Evolutionary conservation across 2,329 filamentous ascomycete species (phyloP).

Genomic region (Trichoderma sp.): DNA sequence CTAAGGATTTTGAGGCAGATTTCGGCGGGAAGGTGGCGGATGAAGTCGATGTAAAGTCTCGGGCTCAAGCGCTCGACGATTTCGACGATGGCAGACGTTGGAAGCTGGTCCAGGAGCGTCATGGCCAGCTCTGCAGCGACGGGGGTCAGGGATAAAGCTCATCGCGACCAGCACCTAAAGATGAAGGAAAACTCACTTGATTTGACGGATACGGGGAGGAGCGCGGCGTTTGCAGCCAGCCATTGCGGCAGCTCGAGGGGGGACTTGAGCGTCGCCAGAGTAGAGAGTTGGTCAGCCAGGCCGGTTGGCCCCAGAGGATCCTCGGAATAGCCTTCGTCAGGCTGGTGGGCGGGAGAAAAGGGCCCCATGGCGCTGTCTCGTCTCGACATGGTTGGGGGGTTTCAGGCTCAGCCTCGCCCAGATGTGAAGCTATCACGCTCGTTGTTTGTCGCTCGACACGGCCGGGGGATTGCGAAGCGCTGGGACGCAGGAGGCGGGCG

Average conservation of each 20-base stretch:
- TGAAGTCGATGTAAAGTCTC: constrained; percentile 88
- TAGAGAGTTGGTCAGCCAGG: constrained; percentile 29
- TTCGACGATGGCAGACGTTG: constrained; percentile 73
- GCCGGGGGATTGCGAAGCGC: constrained; percentile 13
- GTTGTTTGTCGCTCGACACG: not conserved
- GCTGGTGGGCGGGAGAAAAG: constrained; percentile 37
- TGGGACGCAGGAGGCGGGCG: not conserved
- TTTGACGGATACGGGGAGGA: constrained; percentile 48
- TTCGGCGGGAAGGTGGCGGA: constrained; percentile 80
- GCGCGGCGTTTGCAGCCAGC: constrained; percentile 49
- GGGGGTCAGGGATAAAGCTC: not conserved
- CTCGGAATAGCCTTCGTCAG: constrained; percentile 87
- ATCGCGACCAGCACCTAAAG: not conserved
- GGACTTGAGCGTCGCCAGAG: constrained; percentile 37
- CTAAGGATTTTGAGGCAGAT: constrained; percentile 87
- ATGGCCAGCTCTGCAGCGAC: constrained; percentile 68
- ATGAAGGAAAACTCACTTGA: constrained; percentile 41
- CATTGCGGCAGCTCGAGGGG: constrained; percentile 47
- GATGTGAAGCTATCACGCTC: constrained; percentile 15
- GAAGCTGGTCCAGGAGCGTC: constrained; percentile 71
- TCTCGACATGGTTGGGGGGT: constrained; percentile 28
- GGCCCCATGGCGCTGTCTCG: constrained; percentile 24
- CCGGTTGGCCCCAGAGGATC: constrained; percentile 55
- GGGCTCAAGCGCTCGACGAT: constrained; percentile 80
- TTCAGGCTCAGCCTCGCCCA: constrained; percentile 11